Evolutionary conservation across 2,329 filamentous ascomycete genomes (phyloP).

Genomic region (Iodosphaeria phyllophila): DNA sequence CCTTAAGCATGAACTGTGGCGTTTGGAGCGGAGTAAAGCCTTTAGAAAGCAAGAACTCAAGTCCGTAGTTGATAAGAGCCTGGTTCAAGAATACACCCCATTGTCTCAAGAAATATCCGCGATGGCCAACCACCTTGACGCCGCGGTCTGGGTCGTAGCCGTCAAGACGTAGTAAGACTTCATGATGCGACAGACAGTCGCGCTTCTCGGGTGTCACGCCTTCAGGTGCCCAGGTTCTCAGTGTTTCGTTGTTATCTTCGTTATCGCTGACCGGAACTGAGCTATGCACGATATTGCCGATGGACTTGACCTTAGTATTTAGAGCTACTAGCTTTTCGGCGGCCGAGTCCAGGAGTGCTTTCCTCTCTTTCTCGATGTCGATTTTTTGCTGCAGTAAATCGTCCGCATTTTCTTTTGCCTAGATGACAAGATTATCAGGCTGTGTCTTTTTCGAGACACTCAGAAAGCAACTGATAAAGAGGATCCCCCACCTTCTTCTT

Average conservation of each 20-base stretch:
- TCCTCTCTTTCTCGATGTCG: constrained; percentile 65
- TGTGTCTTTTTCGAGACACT: not conserved
- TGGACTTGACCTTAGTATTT: constrained; percentile 60
- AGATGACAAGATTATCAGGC: constrained; percentile 1
- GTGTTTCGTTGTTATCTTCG: constrained; percentile 60
- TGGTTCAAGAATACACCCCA: constrained; percentile 87
- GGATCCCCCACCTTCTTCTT: constrained; percentile 76
- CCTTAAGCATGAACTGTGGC: constrained; percentile 85
- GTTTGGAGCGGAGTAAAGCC: constrained; percentile 73
- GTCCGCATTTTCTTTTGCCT: constrained; percentile 73
- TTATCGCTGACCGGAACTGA: constrained; percentile 19
- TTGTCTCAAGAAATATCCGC: constrained; percentile 79
- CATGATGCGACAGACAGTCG: constrained; percentile 75
- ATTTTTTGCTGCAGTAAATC: constrained; percentile 65
- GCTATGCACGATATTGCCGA: constrained; percentile 85
- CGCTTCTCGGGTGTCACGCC: constrained; percentile 57
- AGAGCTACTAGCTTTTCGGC: constrained; percentile 56
- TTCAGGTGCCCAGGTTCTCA: constrained; percentile 67
- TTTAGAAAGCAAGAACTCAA: constrained; percentile 69
- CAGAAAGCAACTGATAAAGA: too few relatives aligned
- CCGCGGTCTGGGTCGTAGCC: constrained; percentile 88
- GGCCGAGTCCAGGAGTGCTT: constrained; percentile 55
- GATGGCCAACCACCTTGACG: constrained; percentile 84
- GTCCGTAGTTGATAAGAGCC: constrained; percentile 84
- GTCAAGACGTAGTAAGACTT: constrained; percentile 72